phyloP scores from a whole-genome alignment of 139 green algal species.

The Parachlorella kessleri region DNA sequence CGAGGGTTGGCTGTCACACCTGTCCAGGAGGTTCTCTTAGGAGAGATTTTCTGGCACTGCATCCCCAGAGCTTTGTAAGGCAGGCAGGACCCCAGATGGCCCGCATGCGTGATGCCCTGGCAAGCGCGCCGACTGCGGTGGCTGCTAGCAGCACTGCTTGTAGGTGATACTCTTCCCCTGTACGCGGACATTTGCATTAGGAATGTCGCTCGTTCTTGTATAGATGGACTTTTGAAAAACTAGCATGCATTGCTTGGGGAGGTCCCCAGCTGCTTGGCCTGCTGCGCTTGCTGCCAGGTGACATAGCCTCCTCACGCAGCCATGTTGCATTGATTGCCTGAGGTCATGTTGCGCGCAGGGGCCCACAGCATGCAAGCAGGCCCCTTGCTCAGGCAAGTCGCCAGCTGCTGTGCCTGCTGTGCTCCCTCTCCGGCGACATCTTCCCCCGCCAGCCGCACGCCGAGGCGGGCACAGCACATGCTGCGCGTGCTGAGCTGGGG shows the following conservation, averaged over 20 bases:
- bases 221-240: no score
- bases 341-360: background rate
- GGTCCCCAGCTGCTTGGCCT: background rate
- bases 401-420: conserved; percentile 75
- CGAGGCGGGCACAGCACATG: background rate
- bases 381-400: conserved; percentile 47
- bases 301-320: background rate
- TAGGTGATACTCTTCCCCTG: no score
- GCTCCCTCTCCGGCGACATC: conserved; percentile 65
- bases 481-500: conserved; percentile 1
- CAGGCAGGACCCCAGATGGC: no score
- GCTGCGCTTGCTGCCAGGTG: background rate
- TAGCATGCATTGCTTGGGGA: background rate
- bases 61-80: no score
- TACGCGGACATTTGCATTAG: no score
- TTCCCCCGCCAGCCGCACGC: conserved; percentile 48
- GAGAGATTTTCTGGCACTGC: no score
- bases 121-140: no score
- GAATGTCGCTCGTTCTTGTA: no score
- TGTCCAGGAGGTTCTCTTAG: no score
- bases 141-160: no score
- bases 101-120: no score
- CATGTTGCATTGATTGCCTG: background rate
- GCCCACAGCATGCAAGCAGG: conserved; percentile 2
- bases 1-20: no score